phyloP scores from a whole-genome alignment of 225 moss, liverwort and hornwort species.

The Takakia lepidozioides region DNA sequence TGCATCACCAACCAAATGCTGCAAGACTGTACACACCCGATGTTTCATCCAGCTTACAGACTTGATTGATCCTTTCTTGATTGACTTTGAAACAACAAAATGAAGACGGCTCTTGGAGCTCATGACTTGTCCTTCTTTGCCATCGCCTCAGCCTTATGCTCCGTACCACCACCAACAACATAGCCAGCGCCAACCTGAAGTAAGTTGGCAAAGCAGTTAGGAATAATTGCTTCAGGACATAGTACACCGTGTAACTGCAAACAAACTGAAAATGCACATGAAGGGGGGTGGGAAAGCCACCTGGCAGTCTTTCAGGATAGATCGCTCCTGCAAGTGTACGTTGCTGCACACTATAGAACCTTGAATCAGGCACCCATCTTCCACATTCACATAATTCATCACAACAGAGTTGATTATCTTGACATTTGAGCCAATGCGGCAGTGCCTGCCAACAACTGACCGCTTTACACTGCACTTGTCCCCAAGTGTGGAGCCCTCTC shows the following conservation, averaged over 20 bases:
- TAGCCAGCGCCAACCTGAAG: constrained; percentile 71
- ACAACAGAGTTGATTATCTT: constrained; percentile 94
- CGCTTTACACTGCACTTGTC: constrained; percentile 96
- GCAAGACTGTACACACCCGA: too few relatives aligned
- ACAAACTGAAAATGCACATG: neutral
- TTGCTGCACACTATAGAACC: constrained; percentile 86
- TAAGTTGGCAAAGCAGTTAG: neutral
- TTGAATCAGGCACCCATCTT: constrained; percentile 85
- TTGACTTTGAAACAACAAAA: too few relatives aligned
- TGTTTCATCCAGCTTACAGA: too few relatives aligned
- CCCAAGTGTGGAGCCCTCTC: constrained; percentile 81
- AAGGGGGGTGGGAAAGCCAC: constrained; percentile 9
- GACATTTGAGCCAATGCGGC: constrained; percentile 93
- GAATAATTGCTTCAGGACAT: neutral
- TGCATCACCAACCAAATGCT: too few relatives aligned
- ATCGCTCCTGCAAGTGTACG: constrained; percentile 70
- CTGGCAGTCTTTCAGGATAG: constrained; percentile 84
- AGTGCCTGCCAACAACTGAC: constrained; percentile 95
- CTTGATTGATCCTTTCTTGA: too few relatives aligned
- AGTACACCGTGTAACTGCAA: neutral
- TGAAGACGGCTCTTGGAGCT: constrained; percentile 1
- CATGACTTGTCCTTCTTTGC: constrained; percentile 70
- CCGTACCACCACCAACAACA: constrained; percentile 55
- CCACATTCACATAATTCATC: constrained; percentile 91
- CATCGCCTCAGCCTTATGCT: constrained; percentile 69